Conservation (phyloP, 768 basidiomycete species). For the Phlebiopsis flavidoalba region DNA sequence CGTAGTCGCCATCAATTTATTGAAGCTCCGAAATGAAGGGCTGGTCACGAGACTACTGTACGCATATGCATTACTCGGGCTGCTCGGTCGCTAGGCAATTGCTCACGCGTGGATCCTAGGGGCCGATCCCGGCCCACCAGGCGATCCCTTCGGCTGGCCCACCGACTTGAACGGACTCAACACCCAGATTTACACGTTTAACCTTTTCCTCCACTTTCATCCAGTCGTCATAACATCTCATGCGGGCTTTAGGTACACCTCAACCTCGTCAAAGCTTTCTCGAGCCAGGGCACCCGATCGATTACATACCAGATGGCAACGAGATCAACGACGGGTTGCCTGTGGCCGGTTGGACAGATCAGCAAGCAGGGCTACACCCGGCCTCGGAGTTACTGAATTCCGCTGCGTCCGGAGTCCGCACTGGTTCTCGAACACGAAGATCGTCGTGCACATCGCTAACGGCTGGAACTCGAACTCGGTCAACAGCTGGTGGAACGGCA, state of each 20-base stretch:
- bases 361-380: slow-evolving; percentile 46
- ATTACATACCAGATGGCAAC: slow-evolving; percentile 48
- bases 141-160: slow-evolving; percentile 55
- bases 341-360: slow-evolving; percentile 56
- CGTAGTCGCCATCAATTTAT: too few species aligned
- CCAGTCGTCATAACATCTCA: background rate
- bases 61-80: background rate
- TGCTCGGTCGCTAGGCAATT: background rate
- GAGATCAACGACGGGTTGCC: slow-evolving; percentile 62
- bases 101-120: slow-evolving; percentile 28
- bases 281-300: slow-evolving; percentile 49
- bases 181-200: slow-evolving; percentile 51
- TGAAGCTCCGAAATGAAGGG: too few species aligned
- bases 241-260: slow-evolving; percentile 41
- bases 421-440: slow-evolving; percentile 39
- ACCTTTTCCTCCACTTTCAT: slow-evolving; percentile 8
- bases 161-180: slow-evolving; percentile 45
- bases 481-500: slow-evolving; percentile 43
- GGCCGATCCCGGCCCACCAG: slow-evolving; percentile 63
- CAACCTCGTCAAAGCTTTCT: slow-evolving; percentile 46
- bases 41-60: too few species aligned
- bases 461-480: slow-evolving; percentile 49
- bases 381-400: slow-evolving; percentile 59
- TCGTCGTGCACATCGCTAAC: slow-evolving; percentile 57
- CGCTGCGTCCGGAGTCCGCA: slow-evolving; percentile 48